phyloP scores from a whole-genome alignment of 805 yeast species.

The Kazachstania psychrophila region DNA sequence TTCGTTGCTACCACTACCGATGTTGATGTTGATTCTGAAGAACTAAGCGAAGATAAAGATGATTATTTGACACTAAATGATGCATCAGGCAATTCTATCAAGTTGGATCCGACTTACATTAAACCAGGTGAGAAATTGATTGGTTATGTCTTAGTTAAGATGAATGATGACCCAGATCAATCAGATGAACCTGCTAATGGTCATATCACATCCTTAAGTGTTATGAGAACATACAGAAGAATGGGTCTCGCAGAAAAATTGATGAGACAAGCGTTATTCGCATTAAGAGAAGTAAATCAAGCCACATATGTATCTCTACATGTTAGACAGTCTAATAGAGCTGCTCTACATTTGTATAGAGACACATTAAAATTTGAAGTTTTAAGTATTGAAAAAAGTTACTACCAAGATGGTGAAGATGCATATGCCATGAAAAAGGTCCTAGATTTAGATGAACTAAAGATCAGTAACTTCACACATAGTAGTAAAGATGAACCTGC shows the following conservation, averaged over 20 bases:
- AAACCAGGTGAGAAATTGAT: conserved; percentile 67
- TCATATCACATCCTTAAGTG: conserved; percentile 87
- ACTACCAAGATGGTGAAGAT: conserved; percentile 95
- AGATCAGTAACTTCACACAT: conserved; percentile 49
- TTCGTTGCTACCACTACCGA: conserved; percentile 85
- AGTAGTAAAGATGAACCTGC: conserved; percentile 8
- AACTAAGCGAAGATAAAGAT: conserved; percentile 21
- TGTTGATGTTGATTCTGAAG: conserved; percentile 11
- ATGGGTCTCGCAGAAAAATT: conserved; percentile 89
- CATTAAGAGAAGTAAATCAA: conserved; percentile 70
- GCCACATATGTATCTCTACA: conserved; percentile 84
- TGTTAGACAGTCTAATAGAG: conserved; percentile 86
- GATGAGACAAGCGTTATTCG: conserved; percentile 76
- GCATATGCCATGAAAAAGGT: conserved; percentile 89
- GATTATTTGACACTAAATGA: conserved; percentile 15
- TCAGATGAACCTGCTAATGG: conserved; percentile 76
- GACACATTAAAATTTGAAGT: conserved; percentile 81
- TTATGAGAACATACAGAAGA: conserved; percentile 90
- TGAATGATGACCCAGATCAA: conserved; percentile 88
- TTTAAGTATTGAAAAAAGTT: conserved; percentile 70
- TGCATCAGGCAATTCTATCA: conserved; percentile 23
- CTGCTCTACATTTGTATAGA: conserved; percentile 85
- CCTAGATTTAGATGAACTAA: conserved; percentile 48
- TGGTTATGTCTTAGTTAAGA: conserved; percentile 93
- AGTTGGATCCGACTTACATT: conserved; percentile 58